Base-by-base conservation (phyloP, 306 rosid genomes). In the Acacia acuminata region DNA sequence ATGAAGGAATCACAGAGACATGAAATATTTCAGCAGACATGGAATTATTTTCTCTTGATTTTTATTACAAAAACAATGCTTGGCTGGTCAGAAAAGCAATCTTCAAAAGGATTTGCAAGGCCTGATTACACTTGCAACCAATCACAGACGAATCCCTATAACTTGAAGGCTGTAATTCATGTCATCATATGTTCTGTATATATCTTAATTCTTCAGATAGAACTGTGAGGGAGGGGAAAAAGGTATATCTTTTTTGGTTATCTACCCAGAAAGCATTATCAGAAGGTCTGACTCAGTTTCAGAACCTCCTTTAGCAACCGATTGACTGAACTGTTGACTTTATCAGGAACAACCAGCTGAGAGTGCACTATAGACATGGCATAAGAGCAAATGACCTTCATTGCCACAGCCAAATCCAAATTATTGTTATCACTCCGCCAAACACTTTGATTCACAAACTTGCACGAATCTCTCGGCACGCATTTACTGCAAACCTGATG, bases 291-390 rank as follows among this genome's bases (percentile, higher is more conserved):
- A 77, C 96, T 92, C 77, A 89, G 88, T 79, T 87, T 89, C 87
- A 92, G 58, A 77, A 84, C 72, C 85, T 93, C 94, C 55, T 90
- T 85, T 63, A 93, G 87, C 89, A 93, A 75, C 73, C 85, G 87
- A 79, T 85, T 77, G 30, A 90, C 83, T 0, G 90, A 85, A 38
- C 79, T 75, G 75, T 89, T 90, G 10, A 90, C 34, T 24, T 86
- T 87, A 30, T 85, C 83, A 6, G 94, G 85, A 74, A 95, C 88
- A 75, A 60, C 77, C 69, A 95, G 90, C 76, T 84, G 77, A 15
- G 88, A 83, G 47, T 89, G 86, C 82, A 82, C 87, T 11, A 53
- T 48, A 36, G 88, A 61, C 40, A 88, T 75, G 77, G 90, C 92
- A 70, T 95, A 93, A 43, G 85, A 70, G 32, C 75, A 84, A 74